phyloP scores from a whole-genome alignment of 345 rosid genomes.

The Moricandia moricandioides region DNA sequence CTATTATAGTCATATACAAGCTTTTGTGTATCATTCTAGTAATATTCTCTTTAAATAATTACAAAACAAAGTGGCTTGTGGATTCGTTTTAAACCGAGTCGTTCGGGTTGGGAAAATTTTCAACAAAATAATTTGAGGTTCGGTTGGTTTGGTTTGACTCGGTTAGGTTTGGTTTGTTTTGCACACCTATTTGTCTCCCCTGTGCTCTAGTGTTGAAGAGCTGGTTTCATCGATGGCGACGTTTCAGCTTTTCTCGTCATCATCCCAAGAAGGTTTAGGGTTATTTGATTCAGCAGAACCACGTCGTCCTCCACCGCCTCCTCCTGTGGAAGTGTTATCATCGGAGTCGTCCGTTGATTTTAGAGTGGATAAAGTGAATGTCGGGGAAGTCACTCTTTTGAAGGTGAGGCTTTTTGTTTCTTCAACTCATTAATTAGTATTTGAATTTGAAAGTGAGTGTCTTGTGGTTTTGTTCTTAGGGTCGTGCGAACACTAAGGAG shows the following conservation, averaged over 20 bases:
- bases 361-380: constrained; percentile 46
- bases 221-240: constrained; percentile 31
- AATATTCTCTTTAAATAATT: too few species aligned
- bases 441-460: neutral
- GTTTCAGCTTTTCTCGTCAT: constrained; percentile 34
- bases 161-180: too few species aligned
- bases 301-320: constrained; percentile 64
- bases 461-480: constrained; percentile 41
- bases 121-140: too few species aligned
- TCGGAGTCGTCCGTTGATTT: constrained; percentile 41
- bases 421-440: neutral
- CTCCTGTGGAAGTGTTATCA: constrained; percentile 59
- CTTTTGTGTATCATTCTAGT: too few species aligned
- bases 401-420: constrained; percentile 45
- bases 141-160: too few species aligned
- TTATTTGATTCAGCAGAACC: constrained; percentile 54
- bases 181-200: neutral
- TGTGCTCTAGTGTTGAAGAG: neutral
- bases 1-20: too few species aligned
- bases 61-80: too few species aligned
- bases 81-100: too few species aligned
- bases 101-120: too few species aligned
- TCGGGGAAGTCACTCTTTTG: constrained; percentile 61
- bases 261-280: constrained; percentile 41
- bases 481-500: constrained; percentile 79